Percentiles rank a stretch among this genome's conserved stretches.
Evolutionary conservation across 345 rosid genomes (phyloP).

Genomic region (Brassica nigra): DNA sequence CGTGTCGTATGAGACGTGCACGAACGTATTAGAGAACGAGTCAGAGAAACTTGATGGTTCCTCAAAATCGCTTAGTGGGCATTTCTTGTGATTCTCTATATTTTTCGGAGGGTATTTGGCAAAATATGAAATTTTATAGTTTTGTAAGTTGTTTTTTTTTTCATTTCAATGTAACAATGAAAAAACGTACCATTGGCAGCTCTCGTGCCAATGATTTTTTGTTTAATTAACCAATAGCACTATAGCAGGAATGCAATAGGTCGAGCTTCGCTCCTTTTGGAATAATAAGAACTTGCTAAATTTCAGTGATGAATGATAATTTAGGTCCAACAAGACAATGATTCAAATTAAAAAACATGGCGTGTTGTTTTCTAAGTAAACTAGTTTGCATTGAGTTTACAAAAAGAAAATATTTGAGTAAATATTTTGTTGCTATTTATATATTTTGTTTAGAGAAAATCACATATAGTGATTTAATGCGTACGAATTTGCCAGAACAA

Average conservation of each 20-base stretch:
- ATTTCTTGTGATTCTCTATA: neutral
- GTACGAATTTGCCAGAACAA: no score
- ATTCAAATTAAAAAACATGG: neutral
- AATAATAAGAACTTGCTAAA: neutral
- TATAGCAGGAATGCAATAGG: neutral
- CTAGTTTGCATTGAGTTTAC: neutral
- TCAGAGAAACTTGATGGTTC: constrained; percentile 12
- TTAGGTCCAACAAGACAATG: neutral
- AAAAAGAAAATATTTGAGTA: no score
- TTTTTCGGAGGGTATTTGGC: neutral
- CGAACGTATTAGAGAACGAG: constrained; percentile 14
- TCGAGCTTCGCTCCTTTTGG: constrained; percentile 1
- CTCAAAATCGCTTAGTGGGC: constrained; percentile 19
- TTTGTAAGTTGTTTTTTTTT: neutral
- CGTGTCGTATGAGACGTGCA: constrained; percentile 33
- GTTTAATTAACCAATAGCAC: neutral
- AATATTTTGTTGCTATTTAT: no score
- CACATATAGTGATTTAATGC: no score
- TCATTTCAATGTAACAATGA: constrained; percentile 9
- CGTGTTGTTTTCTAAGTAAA: neutral
- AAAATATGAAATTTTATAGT: neutral
- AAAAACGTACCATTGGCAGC: constrained; percentile 24
- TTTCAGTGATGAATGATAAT: neutral
- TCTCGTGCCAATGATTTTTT: constrained; percentile 13
- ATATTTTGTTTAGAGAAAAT: no score